Conservation (phyloP, 148 eudicot genomes). For the Pouteria glomerata region DNA sequence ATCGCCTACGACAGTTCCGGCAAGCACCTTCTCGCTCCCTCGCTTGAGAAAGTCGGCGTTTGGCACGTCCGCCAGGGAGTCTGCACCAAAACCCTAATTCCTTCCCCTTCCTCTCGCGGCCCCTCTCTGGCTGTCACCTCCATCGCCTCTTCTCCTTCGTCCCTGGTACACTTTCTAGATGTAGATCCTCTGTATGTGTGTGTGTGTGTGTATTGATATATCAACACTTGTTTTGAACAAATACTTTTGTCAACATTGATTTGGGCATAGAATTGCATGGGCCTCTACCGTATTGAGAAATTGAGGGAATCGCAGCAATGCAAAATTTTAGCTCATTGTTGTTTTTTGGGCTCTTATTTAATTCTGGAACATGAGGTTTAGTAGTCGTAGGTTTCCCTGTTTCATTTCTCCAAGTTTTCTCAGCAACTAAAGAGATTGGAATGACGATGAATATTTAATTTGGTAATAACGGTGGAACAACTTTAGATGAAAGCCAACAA, state of each 20-base stretch:
- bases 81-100: constrained; percentile 54
- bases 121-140: constrained; percentile 80
- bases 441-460: not conserved
- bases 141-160: constrained; percentile 55
- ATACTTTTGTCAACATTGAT: not conserved
- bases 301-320: not conserved
- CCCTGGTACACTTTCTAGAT: constrained; percentile 33
- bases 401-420: not conserved
- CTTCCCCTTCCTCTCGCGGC: constrained; percentile 46
- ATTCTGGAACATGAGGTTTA: not conserved
- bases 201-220: no score
- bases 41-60: constrained; percentile 75
- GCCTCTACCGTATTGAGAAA: not conserved
- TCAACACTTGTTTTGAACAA: not conserved
- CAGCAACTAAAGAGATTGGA: not conserved
- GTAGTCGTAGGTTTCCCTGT: not conserved
- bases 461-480: not conserved
- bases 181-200: not conserved
- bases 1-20: constrained; percentile 70
- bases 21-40: constrained; percentile 66
- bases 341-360: not conserved
- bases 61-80: constrained; percentile 82
- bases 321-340: not conserved
- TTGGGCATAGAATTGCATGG: not conserved
- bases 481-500: not conserved